Conservation (phyloP, 495 filamentous ascomycete genomes). For the Xylaria palmicola region DNA sequence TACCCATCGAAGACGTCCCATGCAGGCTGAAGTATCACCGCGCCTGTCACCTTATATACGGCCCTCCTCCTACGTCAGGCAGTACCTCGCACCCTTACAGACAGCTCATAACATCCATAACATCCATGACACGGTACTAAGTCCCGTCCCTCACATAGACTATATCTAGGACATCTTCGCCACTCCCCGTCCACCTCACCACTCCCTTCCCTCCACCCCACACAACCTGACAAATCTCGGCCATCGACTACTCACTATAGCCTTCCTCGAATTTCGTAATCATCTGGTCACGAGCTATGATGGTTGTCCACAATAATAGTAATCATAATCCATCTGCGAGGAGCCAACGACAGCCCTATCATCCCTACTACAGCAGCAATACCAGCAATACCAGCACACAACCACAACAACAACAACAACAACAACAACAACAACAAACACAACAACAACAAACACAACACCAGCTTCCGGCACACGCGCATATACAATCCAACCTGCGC, state of each 20-base stretch:
- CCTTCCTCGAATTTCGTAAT: conserved; percentile 15
- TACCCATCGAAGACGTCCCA: neutral
- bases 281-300: conserved; percentile 16
- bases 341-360: conserved; percentile 12
- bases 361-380: conserved; percentile 12
- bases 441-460: neutral
- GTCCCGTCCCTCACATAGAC: conserved; percentile 2
- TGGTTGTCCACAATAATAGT: conserved; percentile 17
- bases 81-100: neutral
- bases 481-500: conserved; percentile 19
- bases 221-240: conserved; percentile 18
- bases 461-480: neutral
- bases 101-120: neutral
- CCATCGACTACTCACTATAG: conserved; percentile 14
- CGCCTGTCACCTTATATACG: neutral
- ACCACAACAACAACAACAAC: conserved; percentile 4
- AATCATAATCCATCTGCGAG: conserved; percentile 22
- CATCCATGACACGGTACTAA: neutral
- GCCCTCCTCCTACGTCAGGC: conserved; percentile 7
- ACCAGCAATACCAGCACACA: conserved; percentile 10
- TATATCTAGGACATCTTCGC: conserved; percentile 11
- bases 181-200: conserved; percentile 8
- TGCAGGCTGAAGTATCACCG: neutral
- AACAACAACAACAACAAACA: neutral
- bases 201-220: neutral